Percentiles rank a stretch among this genome's conserved stretches.
These are phyloP conservation scores for Clarireedia paspali DNA, from an alignment of 2,329 filamentous ascomycete genomes.

Conservation along the genomic window DNA sequence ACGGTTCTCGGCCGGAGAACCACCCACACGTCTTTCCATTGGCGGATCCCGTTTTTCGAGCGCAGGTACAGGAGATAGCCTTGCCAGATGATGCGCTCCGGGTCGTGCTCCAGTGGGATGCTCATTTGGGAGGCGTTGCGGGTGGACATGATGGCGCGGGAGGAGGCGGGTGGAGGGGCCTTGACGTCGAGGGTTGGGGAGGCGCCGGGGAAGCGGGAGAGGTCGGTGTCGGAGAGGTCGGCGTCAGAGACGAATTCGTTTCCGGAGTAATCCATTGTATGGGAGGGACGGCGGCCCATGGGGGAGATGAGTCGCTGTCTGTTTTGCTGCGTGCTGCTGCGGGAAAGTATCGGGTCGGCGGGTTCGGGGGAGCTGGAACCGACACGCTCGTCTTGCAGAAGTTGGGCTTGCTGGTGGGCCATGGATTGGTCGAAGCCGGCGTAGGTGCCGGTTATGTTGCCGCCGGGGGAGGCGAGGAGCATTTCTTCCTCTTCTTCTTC, in stretches of 20 bases:
- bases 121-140: slow-evolving; percentile 59
- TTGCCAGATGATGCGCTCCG: slow-evolving; percentile 88
- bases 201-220: slow-evolving; percentile 31
- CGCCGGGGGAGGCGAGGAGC: slow-evolving; percentile 60
- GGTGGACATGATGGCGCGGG: slow-evolving; percentile 31
- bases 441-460: slow-evolving; percentile 26
- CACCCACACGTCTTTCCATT: slow-evolving; percentile 94
- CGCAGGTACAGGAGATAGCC: slow-evolving; percentile 82
- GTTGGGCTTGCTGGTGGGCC: slow-evolving; percentile 14
- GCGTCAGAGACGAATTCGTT: slow-evolving; percentile 73
- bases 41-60: slow-evolving; percentile 72
- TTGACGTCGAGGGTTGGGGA: slow-evolving; percentile 26
- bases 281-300: slow-evolving; percentile 45
- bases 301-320: background rate
- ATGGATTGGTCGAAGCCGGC: slow-evolving; percentile 25
- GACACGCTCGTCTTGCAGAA: slow-evolving; percentile 26
- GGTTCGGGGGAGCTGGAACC: slow-evolving; percentile 54
- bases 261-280: slow-evolving; percentile 57
- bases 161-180: slow-evolving; percentile 20
- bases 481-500: slow-evolving; percentile 86
- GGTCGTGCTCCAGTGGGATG: slow-evolving; percentile 50
- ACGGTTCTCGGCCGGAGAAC: slow-evolving; percentile 81
- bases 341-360: slow-evolving; percentile 28
- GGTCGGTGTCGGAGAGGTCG: slow-evolving; percentile 71
- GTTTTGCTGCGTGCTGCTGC: slow-evolving; percentile 16